phyloP scores from a whole-genome alignment of 768 basidiomycete species.

The Rhodotorula babjevae region DNA sequence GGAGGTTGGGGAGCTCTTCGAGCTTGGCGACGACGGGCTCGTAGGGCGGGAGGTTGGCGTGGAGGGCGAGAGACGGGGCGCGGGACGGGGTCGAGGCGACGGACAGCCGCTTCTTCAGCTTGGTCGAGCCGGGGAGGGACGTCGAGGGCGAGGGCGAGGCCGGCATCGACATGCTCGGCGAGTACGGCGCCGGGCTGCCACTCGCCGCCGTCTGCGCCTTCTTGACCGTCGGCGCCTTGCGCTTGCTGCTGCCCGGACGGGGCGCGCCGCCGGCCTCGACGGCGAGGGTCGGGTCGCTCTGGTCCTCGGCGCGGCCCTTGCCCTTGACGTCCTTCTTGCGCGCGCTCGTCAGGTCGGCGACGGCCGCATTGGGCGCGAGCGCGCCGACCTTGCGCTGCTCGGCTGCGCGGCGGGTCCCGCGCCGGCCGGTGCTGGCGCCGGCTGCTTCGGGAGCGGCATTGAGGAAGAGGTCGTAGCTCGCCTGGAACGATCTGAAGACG shows the following conservation, averaged over 20 bases:
- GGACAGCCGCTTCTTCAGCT: conserved; percentile 15
- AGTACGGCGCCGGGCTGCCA: conserved; percentile 7
- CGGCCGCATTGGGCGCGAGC: conserved; percentile 3
- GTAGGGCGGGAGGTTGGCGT: conserved; percentile 8
- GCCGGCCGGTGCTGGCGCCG: not conserved
- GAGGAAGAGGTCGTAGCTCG: conserved; percentile 37
- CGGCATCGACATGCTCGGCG: not conserved
- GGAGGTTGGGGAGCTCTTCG: conserved; percentile 14
- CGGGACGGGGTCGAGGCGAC: conserved; percentile 9
- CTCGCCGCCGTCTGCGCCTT: conserved; percentile 9
- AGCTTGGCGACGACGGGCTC: conserved; percentile 16
- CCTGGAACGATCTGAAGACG: conserved; percentile 33
- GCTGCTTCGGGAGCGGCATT: conserved; percentile 16
- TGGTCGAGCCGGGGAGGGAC: not conserved
- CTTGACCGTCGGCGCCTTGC: not conserved
- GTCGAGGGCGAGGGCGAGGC: conserved; percentile 6
- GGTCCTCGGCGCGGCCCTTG: conserved; percentile 21
- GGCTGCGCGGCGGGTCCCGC: conserved; percentile 28
- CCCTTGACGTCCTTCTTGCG: conserved; percentile 26
- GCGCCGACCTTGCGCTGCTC: conserved; percentile 22
- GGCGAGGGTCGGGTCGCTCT: conserved; percentile 4
- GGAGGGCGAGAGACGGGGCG: conserved; percentile 21
- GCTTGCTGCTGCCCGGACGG: not conserved
- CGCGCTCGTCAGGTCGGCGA: not conserved
- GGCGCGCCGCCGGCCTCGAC: conserved; percentile 9